Conservation (phyloP, 2,329 filamentous ascomycete genomes). For the Orbilia oligospora region DNA sequence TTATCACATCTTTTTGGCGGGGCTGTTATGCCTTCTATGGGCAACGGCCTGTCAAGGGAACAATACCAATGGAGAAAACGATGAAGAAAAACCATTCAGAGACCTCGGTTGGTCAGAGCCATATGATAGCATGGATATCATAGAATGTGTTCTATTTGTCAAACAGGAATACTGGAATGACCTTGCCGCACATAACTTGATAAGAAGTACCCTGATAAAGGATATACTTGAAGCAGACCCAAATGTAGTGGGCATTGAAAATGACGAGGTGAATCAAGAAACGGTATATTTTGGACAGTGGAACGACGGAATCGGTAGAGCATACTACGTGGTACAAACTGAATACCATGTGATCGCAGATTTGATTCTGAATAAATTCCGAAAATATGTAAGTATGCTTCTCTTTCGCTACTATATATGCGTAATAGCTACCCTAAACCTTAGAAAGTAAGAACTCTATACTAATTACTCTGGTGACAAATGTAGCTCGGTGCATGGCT, state of each 20-base stretch:
- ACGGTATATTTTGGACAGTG: not conserved
- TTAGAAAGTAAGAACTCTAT: not conserved
- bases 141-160: not conserved
- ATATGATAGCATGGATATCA: not conserved
- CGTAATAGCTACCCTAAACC: not conserved
- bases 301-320: not conserved
- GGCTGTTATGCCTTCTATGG: not conserved
- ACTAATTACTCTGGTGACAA: not conserved
- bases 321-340: not conserved
- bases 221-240: not conserved
- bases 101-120: not conserved
- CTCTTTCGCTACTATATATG: not conserved
- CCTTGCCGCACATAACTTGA: not conserved
- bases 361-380: constrained; percentile 11
- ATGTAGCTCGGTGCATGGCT: constrained; percentile 15
- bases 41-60: not conserved
- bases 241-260: not conserved
- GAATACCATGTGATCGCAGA: constrained; percentile 8
- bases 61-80: not conserved
- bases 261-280: not conserved
- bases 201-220: constrained; percentile 4
- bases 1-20: not conserved
- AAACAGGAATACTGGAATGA: constrained; percentile 10
- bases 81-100: not conserved
- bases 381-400: constrained; percentile 8